Conservation (phyloP, 768 basidiomycete genomes). For the Leucosporidium scottii region DNA sequence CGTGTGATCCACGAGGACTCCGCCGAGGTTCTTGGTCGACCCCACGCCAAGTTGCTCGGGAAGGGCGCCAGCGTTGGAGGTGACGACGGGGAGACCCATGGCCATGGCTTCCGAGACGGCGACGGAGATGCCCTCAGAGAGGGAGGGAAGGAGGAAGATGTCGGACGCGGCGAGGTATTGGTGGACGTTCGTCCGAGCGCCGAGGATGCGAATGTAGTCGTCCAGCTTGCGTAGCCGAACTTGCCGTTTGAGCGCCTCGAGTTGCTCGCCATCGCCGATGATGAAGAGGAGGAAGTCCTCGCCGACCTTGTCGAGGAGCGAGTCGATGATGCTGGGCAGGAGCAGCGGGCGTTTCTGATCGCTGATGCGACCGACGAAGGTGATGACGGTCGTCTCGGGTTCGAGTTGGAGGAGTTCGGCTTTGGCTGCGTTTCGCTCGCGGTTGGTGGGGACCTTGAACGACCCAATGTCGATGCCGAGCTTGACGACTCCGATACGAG, state of each 20-base stretch:
- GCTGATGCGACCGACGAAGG: constrained; percentile 30
- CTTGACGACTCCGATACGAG: constrained; percentile 35
- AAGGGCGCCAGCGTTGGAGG: constrained; percentile 27
- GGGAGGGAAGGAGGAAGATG: constrained; percentile 31
- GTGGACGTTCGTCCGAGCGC: background rate
- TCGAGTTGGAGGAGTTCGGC: constrained; percentile 16
- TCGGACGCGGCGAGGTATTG: constrained; percentile 12
- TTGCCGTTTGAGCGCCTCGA: too few relatives aligned
- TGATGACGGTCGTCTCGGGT: constrained; percentile 24
- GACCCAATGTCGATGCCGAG: constrained; percentile 30
- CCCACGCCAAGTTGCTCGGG: constrained; percentile 24
- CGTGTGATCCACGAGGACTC: too few relatives aligned
- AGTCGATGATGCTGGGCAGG: constrained; percentile 21
- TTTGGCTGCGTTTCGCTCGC: constrained; percentile 9
- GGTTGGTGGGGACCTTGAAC: background rate
- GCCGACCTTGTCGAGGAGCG: constrained; percentile 11
- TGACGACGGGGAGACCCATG: constrained; percentile 30
- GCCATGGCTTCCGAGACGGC: constrained; percentile 35
- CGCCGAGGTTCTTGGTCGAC: too few relatives aligned
- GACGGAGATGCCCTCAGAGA: constrained; percentile 33
- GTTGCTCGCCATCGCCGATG: constrained; percentile 26
- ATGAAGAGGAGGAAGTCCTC: constrained; percentile 31
- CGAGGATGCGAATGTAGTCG: constrained; percentile 12
- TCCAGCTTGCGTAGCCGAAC: constrained; percentile 3
- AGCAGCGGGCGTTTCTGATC: constrained; percentile 30